Evolutionary conservation across 352 stramenopile species (phyloP), one percentile per base, ranked within the genome.

Genomic region (Phytophthora palmivora): DNA sequence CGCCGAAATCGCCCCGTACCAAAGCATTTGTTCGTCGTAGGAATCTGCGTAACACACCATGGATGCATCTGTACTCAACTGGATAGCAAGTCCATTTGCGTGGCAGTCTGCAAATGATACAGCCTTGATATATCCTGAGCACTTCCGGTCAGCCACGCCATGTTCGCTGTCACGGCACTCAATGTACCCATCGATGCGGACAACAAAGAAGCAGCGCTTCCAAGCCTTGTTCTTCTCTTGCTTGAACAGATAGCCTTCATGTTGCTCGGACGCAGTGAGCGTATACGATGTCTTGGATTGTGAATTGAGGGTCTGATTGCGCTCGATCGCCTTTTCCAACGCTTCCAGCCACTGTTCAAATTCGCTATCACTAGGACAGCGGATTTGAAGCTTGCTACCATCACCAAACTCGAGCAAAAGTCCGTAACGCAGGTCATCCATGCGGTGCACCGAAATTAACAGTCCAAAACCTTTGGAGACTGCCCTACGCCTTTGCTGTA

Each of bases 1-100:
- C 1, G 84, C 76, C 6, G 87, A 85, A 39, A 94, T 87, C 15
- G 82, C 83, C 0, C 73, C 75, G 58, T 92, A 92, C 87, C 87
- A 96, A 9, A 93, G 71, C 82, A 92, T 92, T 48, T 83, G 74
- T 49, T 93, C 84, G 54, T 92, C 84, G 57, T 92, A 94, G 14
- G 83, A 82, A 30, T 93, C 82, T 0, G 85, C 78, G 47, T 94
- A 92, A 47, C 90, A 86, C 28, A 92, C 75, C 47, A 96, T 66
- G 10, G 76, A 82, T 4, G 67, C 49, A 48, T 79, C 82, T n/a
- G 73, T 74, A 46, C 81, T 85, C 0, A 96, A 53, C 44, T 92
- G 62, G 39, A 96, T 92, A 14, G 74, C 74, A 22, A 96, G 68
- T 2, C 78, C 85, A 51, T 93, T 89, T 2, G 72, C 65, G 52